These are phyloP conservation scores for Hypoxylon sp. DNA, from an alignment of 2,329 filamentous ascomycete species.

Conservation along the genomic window DNA sequence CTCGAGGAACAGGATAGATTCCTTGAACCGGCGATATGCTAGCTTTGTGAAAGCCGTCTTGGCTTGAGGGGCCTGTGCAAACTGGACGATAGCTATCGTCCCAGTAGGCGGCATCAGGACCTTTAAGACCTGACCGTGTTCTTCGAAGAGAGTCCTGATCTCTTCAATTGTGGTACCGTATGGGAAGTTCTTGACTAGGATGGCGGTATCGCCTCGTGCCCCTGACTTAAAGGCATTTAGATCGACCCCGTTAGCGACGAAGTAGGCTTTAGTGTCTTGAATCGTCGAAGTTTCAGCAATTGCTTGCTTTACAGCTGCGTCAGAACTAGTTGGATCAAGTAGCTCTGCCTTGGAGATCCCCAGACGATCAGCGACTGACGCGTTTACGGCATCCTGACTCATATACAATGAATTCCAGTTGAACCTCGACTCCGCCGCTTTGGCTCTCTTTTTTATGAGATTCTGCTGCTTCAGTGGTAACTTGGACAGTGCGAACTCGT, in stretches of 20 bases:
- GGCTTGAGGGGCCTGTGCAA: conserved; percentile 81
- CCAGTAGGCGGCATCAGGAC: conserved; percentile 93
- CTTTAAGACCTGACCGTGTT: conserved; percentile 82
- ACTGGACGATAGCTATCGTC: conserved; percentile 94
- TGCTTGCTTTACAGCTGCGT: conserved; percentile 95
- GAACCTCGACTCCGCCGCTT: conserved; percentile 82
- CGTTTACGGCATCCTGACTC: conserved; percentile 95
- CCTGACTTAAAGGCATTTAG: conserved; percentile 89
- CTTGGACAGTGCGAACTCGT: conserved; percentile 91
- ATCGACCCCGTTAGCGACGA: conserved; percentile 87
- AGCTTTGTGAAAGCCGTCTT: conserved; percentile 86
- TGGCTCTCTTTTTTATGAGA: conserved; percentile 85
- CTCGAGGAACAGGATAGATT: conserved; percentile 91
- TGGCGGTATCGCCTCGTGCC: conserved; percentile 85
- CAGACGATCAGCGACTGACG: conserved; percentile 86
- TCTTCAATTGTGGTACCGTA: conserved; percentile 85
- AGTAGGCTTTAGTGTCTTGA: conserved; percentile 95
- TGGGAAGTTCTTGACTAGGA: conserved; percentile 95
- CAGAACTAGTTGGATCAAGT: conserved; percentile 93
- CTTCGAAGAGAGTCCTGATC: conserved; percentile 83
- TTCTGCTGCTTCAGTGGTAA: conserved; percentile 95
- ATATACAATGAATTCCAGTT: conserved; percentile 99
- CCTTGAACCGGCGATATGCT: conserved; percentile 91
- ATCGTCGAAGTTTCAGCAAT: conserved; percentile 97
- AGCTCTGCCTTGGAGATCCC: conserved; percentile 92